Evolutionary conservation across 257 asterid species (phyloP), one percentile per base, ranked within the genome.

Genomic region (Echium plantagineum): DNA sequence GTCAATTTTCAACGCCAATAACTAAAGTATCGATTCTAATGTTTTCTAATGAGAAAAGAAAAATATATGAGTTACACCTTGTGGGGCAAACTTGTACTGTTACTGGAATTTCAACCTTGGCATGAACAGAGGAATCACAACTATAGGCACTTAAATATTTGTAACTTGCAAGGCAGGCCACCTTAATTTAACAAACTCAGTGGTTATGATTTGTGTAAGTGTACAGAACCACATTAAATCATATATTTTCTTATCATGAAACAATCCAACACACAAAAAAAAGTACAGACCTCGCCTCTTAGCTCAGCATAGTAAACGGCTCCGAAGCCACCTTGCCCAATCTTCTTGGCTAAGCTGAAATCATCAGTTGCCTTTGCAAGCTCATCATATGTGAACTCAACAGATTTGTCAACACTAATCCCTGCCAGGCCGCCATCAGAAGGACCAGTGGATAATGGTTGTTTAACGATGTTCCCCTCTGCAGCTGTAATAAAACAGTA

Each of bases 321-420:
- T 38, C 98, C 98, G 73, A 91, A 91, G 62, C 98, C 98, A 68
- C 98, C 98, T 78, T 87, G 73, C 63, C 98, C 98, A 38, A 91
- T 91, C 86, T 91, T 91, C 71, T 85, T 80, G 42, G 96, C 89
- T 66, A 91, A 66, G 78, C 84, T 87, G 85, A 91, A 91, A 78
- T 83, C 78, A 71, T 79, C 73, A 19, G 98, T 83, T 49, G 93
- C 89, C 42, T 63, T 79, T 63, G 98, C 87, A 65, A 91, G 96
- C 77, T 91, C 98, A 73, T 90, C 96, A 69, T 90, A 90, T 59
- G 94, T 65, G 83, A 90, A 90, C 80, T 85, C 95, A 61, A 90
- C 94, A 52, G 98, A 87, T 79, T 85, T 90, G 59, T 87, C 94
- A 63, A 91, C 95, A 46, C 87, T 81, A 62, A 87, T 77, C 72